Conservation (phyloP, 768 basidiomycete genomes). For the Leccinum rimulosum region DNA sequence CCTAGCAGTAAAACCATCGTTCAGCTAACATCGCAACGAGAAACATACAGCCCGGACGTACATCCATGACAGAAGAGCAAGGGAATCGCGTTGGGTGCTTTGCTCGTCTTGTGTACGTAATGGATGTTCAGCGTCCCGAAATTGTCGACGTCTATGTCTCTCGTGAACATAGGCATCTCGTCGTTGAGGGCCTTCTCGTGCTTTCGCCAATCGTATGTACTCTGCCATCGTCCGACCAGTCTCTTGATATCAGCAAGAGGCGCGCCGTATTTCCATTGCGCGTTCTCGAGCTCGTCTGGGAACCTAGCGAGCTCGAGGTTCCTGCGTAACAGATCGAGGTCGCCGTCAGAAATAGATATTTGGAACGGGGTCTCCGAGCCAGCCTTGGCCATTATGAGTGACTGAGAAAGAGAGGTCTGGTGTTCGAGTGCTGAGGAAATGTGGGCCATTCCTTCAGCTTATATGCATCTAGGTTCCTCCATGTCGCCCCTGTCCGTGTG, state of each 20-base stretch:
- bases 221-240: slow-evolving; percentile 48
- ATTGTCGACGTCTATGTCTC: slow-evolving; percentile 46
- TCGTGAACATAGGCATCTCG: slow-evolving; percentile 53
- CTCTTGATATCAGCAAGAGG: slow-evolving; percentile 49
- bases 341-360: slow-evolving; percentile 43
- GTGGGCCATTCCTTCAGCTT: no score
- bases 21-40: not conserved
- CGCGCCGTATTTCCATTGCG: slow-evolving; percentile 49
- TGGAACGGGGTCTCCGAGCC: slow-evolving; percentile 39
- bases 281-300: slow-evolving; percentile 57
- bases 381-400: no score
- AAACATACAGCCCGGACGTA: slow-evolving; percentile 17
- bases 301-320: slow-evolving; percentile 49
- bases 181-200: slow-evolving; percentile 50
- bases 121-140: slow-evolving; percentile 53
- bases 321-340: slow-evolving; percentile 37
- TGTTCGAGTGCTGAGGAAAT: no score
- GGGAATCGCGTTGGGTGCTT: slow-evolving; percentile 45
- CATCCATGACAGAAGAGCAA: slow-evolving; percentile 68
- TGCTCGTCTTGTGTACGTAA: slow-evolving; percentile 55
- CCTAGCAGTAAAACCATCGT: slow-evolving; percentile 27
- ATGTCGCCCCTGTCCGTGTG: no score
- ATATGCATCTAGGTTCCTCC: no score
- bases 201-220: slow-evolving; percentile 55
- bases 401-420: not conserved